Base-by-base conservation (phyloP, 2,329 filamentous ascomycete species). In the Fusarium siculi region DNA sequence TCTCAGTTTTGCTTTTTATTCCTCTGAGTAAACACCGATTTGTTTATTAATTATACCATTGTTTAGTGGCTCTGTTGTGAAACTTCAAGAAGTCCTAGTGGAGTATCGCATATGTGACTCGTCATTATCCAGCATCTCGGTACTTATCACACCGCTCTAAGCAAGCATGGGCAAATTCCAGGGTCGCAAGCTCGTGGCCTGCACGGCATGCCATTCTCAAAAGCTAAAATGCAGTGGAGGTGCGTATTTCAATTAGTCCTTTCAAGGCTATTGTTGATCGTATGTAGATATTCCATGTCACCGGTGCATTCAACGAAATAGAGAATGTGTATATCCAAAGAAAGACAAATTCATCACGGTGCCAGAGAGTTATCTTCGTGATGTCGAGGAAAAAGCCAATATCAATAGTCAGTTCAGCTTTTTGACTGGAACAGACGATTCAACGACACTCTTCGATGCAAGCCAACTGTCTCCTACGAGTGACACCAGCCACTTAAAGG, bases 141-240 rank as follows among this genome's bases (percentile, higher is more conserved):
- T 36, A 44, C 25, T n/a, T 7, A 8, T 60, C 34, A 25, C 50
- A 55, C 9, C 18, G 28, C 36, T n/a, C 42, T 37, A 47, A 16
- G 43, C 9, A 58, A 47, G 34, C 21, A 63, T 58, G 59, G 25
- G 52, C 40, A 47, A 34, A 28, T 63, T n/a, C 2, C 40, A 46
- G 21, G 53, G 25, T 25, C 59, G 59, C n/a, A 63, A 40, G 19
- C 7, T 25, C 36, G 36, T 63, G 15, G 60, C 60, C 18, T 63
- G 60, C 30, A 63, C 36, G 9, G 60, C 36, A 21, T 63, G 60
- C 19, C 60, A 60, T 32, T 23, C 21, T 30, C 42, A 63, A 36
- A 63, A 63, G 34, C 15, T 60, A 30, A 63, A 63, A 34, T 63
- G 60, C 25, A 63, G 36, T 21, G 54, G 60, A 63, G 54, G 60